A percentile compares a stretch with the other conserved stretches of the same genome.
Conservation (phyloP, 345 rosid genomes). For the Linum tenue region DNA sequence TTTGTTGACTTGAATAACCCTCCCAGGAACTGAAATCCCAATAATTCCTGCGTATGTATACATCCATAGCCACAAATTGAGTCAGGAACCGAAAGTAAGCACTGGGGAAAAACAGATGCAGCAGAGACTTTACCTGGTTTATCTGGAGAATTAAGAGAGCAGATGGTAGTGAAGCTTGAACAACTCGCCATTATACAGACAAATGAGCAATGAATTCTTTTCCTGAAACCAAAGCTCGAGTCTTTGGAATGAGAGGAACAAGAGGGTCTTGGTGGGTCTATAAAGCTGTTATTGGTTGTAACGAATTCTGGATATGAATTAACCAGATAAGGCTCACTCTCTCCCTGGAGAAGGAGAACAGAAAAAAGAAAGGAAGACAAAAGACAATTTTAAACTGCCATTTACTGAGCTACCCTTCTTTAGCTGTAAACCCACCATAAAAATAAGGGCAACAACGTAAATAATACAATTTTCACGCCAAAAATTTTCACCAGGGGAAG, state of each 20-base stretch:
- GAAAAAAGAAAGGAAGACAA: neutral
- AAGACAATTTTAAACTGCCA: neutral
- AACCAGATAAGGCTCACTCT: constrained; percentile 31
- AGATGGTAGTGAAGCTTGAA: constrained; percentile 25
- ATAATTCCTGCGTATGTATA: constrained; percentile 13
- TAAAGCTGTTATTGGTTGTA: constrained; percentile 5
- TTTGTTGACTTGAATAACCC: constrained; percentile 29
- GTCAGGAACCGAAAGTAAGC: neutral
- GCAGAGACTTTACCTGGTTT: constrained; percentile 27
- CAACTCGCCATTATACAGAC: constrained; percentile 31
- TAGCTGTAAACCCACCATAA: neutral
- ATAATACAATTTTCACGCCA: neutral
- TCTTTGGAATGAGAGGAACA: neutral
- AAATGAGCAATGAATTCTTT: constrained; percentile 1
- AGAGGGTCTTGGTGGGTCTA: neutral
- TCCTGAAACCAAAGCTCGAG: neutral
- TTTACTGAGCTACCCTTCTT: constrained; percentile 25
- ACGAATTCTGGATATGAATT: neutral
- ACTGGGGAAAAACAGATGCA: neutral
- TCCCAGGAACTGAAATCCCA: constrained; percentile 33
- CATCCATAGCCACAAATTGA: neutral
- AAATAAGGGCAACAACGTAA: no score
- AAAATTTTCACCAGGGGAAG: neutral
- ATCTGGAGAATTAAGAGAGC: constrained; percentile 25
- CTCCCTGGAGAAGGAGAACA: neutral